Conservation (phyloP, 108 stramenopile genomes). For the Seminavis robusta region DNA sequence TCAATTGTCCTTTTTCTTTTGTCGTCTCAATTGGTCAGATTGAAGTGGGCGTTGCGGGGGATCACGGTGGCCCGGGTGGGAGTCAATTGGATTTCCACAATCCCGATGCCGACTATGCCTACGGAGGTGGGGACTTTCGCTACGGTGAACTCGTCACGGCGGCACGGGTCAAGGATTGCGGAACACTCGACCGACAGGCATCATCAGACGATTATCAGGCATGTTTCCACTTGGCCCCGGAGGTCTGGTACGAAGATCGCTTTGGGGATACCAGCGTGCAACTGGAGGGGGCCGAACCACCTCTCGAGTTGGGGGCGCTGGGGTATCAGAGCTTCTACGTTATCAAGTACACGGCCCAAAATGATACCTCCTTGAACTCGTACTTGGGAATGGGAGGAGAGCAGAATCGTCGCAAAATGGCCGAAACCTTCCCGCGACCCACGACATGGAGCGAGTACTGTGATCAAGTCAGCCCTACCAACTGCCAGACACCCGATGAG, state of each 20-base stretch:
- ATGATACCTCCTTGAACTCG: slow-evolving; percentile 11
- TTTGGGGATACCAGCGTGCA: neutral
- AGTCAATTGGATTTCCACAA: slow-evolving; percentile 18
- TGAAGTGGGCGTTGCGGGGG: too few species aligned
- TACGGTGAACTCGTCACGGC: neutral
- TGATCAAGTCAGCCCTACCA: slow-evolving; percentile 10
- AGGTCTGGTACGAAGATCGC: slow-evolving; percentile 24
- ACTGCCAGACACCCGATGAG: slow-evolving; percentile 21
- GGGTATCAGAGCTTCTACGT: slow-evolving; percentile 24
- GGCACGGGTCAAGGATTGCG: neutral
- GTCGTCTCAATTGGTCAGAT: too few species aligned
- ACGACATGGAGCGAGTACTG: slow-evolving; percentile 44
- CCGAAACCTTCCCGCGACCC: slow-evolving; percentile 32
- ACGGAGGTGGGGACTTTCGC: neutral
- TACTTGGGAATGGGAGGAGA: slow-evolving; percentile 27
- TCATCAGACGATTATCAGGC: too few species aligned
- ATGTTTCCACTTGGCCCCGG: slow-evolving; percentile 28
- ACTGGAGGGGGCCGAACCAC: slow-evolving; percentile 5
- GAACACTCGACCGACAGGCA: neutral
- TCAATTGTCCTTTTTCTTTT: too few species aligned
- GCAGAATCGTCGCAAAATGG: slow-evolving; percentile 32
- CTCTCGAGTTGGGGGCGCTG: slow-evolving; percentile 16
- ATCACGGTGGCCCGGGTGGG: too few species aligned
- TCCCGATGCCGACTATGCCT: slow-evolving; percentile 7
- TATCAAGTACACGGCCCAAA: slow-evolving; percentile 5